phyloP scores from a whole-genome alignment of 768 basidiomycete genomes.

The Lentinus tigrinus region DNA sequence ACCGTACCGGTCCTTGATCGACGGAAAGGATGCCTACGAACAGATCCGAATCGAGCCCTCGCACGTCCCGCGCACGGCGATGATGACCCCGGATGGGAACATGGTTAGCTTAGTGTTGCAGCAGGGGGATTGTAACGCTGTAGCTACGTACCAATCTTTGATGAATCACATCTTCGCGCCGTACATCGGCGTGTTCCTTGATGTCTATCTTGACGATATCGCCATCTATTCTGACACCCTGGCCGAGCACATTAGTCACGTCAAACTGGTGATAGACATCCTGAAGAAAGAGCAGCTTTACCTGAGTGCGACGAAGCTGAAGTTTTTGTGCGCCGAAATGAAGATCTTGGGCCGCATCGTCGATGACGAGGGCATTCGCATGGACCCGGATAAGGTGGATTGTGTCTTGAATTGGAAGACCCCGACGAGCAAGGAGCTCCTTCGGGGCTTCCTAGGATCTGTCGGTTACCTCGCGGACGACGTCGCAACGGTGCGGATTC shows the following conservation, averaged over 20 bases:
- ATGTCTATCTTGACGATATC: constrained; percentile 37
- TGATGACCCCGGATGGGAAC: constrained; percentile 30
- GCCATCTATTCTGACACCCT: constrained; percentile 32
- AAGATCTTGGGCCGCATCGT: constrained; percentile 31
- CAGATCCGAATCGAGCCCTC: constrained; percentile 26
- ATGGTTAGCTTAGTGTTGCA: constrained; percentile 32
- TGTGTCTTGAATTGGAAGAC: constrained; percentile 30
- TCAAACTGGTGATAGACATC: constrained; percentile 32
- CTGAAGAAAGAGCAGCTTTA: constrained; percentile 35
- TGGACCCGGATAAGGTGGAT: constrained; percentile 29
- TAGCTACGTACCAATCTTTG: constrained; percentile 38
- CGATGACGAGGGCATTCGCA: constrained; percentile 25
- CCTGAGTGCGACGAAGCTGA: constrained; percentile 34
- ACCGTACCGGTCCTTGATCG: constrained; percentile 23
- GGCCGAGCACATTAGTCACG: constrained; percentile 30
- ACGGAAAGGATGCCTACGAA: constrained; percentile 31
- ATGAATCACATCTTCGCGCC: constrained; percentile 41
- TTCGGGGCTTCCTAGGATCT: constrained; percentile 34
- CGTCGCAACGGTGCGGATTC: constrained; percentile 32
- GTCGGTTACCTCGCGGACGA: constrained; percentile 38
- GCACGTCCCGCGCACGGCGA: constrained; percentile 22
- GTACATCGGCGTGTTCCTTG: constrained; percentile 31
- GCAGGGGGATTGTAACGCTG: constrained; percentile 33
- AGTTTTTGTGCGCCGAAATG: constrained; percentile 30
- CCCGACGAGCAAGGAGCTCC: constrained; percentile 28